phyloP scores from a whole-genome alignment of 2,329 filamentous ascomycete species.

The Colletotrichum sp. region DNA sequence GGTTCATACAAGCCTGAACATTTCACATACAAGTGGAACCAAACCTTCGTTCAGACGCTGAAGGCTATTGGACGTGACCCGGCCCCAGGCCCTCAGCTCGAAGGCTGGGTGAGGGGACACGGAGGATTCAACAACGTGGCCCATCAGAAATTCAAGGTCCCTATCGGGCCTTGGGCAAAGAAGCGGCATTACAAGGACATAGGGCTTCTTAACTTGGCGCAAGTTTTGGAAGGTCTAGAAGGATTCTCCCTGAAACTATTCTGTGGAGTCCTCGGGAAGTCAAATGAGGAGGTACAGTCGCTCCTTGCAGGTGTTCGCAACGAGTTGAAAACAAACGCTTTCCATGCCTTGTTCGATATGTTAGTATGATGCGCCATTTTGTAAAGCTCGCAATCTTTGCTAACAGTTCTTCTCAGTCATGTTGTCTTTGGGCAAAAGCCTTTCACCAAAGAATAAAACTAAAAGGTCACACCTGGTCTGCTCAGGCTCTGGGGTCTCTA shows the following conservation, averaged over 20 bases:
- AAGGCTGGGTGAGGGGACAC: slow-evolving; percentile 31
- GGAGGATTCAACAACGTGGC: slow-evolving; percentile 39
- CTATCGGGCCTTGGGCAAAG: slow-evolving; percentile 42
- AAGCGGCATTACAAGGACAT: slow-evolving; percentile 34
- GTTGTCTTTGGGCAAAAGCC: not conserved
- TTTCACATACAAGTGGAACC: slow-evolving; percentile 25
- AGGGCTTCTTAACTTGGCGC: slow-evolving; percentile 25
- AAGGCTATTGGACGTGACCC: slow-evolving; percentile 26
- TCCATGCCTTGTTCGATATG: slow-evolving; percentile 30
- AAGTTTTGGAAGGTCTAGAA: slow-evolving; percentile 25
- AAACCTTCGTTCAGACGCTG: slow-evolving; percentile 21
- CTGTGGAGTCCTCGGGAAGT: slow-evolving; percentile 34
- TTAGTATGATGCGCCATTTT: not conserved
- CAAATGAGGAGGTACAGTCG: slow-evolving; percentile 27
- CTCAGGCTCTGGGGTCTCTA: not conserved
- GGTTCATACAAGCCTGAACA: slow-evolving; percentile 26
- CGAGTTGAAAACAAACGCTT: slow-evolving; percentile 30
- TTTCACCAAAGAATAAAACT: not conserved
- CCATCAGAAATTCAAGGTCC: slow-evolving; percentile 34
- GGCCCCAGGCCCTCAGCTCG: slow-evolving; percentile 26
- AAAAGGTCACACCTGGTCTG: not conserved
- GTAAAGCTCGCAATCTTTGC: not conserved
- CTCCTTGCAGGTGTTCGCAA: slow-evolving; percentile 31
- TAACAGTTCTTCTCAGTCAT: not conserved
- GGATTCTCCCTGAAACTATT: slow-evolving; percentile 30